A percentile compares a stretch with the other conserved stretches of the same genome.
phyloP scores from a whole-genome alignment of 768 basidiomycete species.

The Dentipellis sp. region DNA sequence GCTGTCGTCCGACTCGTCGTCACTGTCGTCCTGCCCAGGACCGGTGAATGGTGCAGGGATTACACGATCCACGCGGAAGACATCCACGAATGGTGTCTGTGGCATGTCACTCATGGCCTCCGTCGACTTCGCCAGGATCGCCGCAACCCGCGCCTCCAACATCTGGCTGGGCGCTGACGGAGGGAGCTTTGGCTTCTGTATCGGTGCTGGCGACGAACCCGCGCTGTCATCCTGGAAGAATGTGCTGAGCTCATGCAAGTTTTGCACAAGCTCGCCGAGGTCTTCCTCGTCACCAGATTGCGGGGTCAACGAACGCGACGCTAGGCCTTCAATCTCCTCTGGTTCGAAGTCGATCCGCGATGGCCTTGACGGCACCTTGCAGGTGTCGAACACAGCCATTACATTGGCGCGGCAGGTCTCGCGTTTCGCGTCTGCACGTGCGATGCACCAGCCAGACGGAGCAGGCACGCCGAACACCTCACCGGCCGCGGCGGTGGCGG shows the following conservation, averaged over 20 bases:
- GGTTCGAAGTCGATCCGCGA: conserved; percentile 69
- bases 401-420: conserved; percentile 68
- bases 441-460: conserved; percentile 82
- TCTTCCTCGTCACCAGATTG: conserved; percentile 36
- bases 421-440: conserved; percentile 52
- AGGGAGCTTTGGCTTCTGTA: not conserved
- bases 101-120: conserved; percentile 46
- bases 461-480: conserved; percentile 78
- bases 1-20: conserved; percentile 23
- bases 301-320: conserved; percentile 8
- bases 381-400: conserved; percentile 80
- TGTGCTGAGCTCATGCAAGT: conserved; percentile 65
- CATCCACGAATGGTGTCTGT: conserved; percentile 73
- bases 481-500: conserved; percentile 33
- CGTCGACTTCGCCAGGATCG: conserved; percentile 76
- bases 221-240: conserved; percentile 51
- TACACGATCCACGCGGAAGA: conserved; percentile 47
- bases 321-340: conserved; percentile 34
- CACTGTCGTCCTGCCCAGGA: conserved; percentile 10
- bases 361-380: conserved; percentile 58
- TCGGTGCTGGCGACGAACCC: conserved; percentile 1
- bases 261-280: conserved; percentile 69
- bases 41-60: conserved; percentile 8
- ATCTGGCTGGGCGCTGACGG: conserved; percentile 44
- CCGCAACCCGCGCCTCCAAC: conserved; percentile 71